These are phyloP conservation scores for Tranzscheliella williamsii DNA, from an alignment of 1,284 basidiomycete species.

Conservation along the genomic window DNA sequence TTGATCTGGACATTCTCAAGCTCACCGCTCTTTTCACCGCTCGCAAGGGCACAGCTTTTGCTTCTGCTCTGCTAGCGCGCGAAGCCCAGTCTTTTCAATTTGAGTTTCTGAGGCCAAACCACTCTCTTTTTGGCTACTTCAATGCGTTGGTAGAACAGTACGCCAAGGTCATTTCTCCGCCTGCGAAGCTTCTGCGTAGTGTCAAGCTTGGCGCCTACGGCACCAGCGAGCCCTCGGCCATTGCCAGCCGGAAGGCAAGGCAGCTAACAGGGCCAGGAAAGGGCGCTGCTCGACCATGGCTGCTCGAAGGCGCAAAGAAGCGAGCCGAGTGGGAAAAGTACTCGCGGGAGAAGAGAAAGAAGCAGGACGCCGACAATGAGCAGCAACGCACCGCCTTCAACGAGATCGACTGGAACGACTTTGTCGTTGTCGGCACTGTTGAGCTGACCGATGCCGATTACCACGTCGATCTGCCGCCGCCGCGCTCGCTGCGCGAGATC, in stretches of 20 bases:
- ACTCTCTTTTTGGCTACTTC: conserved; percentile 94
- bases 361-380: conserved; percentile 84
- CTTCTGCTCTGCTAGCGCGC: conserved; percentile 78
- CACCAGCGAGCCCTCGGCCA: conserved; percentile 6
- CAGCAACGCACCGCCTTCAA: conserved; percentile 66
- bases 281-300: conserved; percentile 67
- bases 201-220: conserved; percentile 63
- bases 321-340: conserved; percentile 87
- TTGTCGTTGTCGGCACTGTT: conserved; percentile 96
- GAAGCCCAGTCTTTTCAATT: conserved; percentile 97
- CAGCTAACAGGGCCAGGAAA: conserved; percentile 20
- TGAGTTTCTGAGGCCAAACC: conserved; percentile 91
- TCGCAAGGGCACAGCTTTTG: conserved; percentile 82
- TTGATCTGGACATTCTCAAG: conserved; percentile 71
- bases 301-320: conserved; percentile 74
- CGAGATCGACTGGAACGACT: conserved; percentile 99
- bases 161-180: conserved; percentile 83
- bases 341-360: conserved; percentile 81
- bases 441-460: conserved; percentile 90
- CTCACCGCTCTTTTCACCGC: conserved; percentile 95
- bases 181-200: conserved; percentile 72
- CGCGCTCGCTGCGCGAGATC: conserved; percentile 90
- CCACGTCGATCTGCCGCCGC: conserved; percentile 83
- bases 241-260: neutral
- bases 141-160: conserved; percentile 97